Base-by-base conservation (phyloP, 1,284 basidiomycete genomes). In the Cutaneotrichosporon spelunceum region DNA sequence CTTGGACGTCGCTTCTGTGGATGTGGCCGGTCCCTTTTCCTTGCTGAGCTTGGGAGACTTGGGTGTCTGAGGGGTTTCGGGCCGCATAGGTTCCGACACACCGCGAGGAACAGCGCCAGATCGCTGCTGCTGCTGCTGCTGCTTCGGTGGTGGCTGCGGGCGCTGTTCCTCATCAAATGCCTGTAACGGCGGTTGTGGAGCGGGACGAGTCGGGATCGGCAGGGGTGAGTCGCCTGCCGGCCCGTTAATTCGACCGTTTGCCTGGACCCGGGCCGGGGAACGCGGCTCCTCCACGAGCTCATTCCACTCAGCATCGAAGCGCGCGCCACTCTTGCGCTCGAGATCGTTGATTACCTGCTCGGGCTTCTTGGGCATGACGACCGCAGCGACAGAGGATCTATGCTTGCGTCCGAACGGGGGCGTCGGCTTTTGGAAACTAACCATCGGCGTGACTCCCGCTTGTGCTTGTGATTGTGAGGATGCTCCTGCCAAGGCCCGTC, bases 1-100 rank as follows among this genome's bases (percentile, higher is more conserved):
- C 29, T 21, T 52, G 50, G 19, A 13, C 14, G 48, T 29, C 16
- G 48, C 26, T 19, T 36, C 33, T n/a, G 27, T 48, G n/a, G n/a
- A n/a, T 5, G 44, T 26, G 16, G 24, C 27, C 14, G 39, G 26
- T 27, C 45, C 34, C 11, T 53, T 56, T 36, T 19, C 14, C 49
- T 42, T 58, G 27, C 44, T 29, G 45, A 47, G 34, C 48, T 60
- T 65, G 14, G 56, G 57, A 19, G 60, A 52, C 47, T 57, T 36
- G 14, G 34, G 47, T 33, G 56, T 23, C 29, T 27, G 45, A 26
- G 39, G 42, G 13, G 53, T 42, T 10, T 44, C 42, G 11, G 42
- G 54, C 26, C 42, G 54, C 16, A 24, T 14, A 11, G 36, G 36
- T n/a, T 56, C 42, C 8, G 42, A 4, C 29, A 16, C n/a, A 11